These are phyloP conservation scores for Rhododendron simsii DNA, from an alignment of 148 eudicot genomes.

Conservation along the genomic window DNA sequence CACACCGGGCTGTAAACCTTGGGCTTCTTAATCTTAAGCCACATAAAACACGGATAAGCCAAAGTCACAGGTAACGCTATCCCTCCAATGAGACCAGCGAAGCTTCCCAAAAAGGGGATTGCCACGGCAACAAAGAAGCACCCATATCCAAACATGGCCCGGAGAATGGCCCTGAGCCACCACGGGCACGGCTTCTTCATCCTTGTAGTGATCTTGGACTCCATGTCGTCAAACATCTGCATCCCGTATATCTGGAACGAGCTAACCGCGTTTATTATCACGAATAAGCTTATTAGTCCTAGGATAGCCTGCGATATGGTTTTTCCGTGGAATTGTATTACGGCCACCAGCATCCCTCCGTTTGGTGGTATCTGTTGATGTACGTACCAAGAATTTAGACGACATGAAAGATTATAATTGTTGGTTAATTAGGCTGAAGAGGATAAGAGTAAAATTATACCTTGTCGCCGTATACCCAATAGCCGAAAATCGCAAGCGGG, in stretches of 20 bases:
- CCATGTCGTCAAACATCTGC: constrained; percentile 77
- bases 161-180: constrained; percentile 60
- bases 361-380: constrained; percentile 51
- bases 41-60: constrained; percentile 87
- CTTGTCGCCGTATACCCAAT: constrained; percentile 78
- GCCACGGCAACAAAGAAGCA: constrained; percentile 82
- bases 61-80: constrained; percentile 63
- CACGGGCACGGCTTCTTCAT: constrained; percentile 62
- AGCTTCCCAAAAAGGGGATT: constrained; percentile 63
- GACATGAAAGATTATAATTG: not conserved
- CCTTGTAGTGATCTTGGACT: constrained; percentile 50
- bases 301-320: constrained; percentile 43
- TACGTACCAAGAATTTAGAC: not conserved
- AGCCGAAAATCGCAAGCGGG: constrained; percentile 82
- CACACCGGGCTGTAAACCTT: constrained; percentile 46
- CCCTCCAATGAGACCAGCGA: constrained; percentile 76
- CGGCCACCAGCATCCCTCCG: constrained; percentile 66
- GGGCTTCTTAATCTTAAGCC: constrained; percentile 66
- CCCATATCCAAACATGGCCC: constrained; percentile 48
- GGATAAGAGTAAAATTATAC: constrained; percentile 21
- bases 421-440: not conserved
- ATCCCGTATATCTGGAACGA: constrained; percentile 84
- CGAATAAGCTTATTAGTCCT: constrained; percentile 43
- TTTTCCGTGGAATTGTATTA: constrained; percentile 46
- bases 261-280: constrained; percentile 59